phyloP scores from a whole-genome alignment of 164 flowering plant genomes.

The Chimonanthus praecox region DNA sequence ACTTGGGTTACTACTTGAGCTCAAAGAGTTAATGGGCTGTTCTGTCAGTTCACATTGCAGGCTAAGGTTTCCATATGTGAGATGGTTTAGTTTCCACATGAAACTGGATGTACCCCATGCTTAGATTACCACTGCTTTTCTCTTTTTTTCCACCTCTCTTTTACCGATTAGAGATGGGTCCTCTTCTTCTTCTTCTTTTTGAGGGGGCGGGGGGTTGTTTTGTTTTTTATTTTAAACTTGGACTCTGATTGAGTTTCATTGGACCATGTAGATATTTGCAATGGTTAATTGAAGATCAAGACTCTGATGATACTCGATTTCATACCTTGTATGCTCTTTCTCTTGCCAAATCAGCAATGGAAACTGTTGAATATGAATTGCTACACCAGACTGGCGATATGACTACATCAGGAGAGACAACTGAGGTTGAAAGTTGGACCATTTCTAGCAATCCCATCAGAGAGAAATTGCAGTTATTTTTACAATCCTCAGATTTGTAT shows the following conservation, averaged over 20 bases:
- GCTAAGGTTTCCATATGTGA: background rate
- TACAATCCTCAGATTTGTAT: conserved; percentile 85
- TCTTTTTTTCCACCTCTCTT: background rate
- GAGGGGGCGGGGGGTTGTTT: background rate
- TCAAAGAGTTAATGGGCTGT: too few species aligned
- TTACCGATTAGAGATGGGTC: too few species aligned
- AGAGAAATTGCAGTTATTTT: conserved; percentile 78
- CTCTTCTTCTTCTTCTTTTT: background rate
- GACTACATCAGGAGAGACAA: conserved; percentile 16
- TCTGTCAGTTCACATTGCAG: too few species aligned
- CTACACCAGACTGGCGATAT: conserved; percentile 14
- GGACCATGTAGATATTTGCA: conserved; percentile 59
- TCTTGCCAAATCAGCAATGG: conserved; percentile 81
- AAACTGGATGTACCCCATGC: background rate
- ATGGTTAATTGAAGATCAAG: conserved; percentile 98
- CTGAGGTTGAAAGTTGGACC: conserved; percentile 24
- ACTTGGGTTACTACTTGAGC: too few species aligned
- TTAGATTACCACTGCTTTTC: background rate
- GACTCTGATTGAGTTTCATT: conserved; percentile 1
- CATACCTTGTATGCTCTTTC: conserved; percentile 90
- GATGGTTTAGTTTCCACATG: background rate
- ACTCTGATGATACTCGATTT: conserved; percentile 56
- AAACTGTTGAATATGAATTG: conserved; percentile 34
- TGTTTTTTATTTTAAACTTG: background rate
- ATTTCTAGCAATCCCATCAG: conserved; percentile 49